phyloP scores from a whole-genome alignment of 148 eudicot genomes.

The Amaranthus palmeri region DNA sequence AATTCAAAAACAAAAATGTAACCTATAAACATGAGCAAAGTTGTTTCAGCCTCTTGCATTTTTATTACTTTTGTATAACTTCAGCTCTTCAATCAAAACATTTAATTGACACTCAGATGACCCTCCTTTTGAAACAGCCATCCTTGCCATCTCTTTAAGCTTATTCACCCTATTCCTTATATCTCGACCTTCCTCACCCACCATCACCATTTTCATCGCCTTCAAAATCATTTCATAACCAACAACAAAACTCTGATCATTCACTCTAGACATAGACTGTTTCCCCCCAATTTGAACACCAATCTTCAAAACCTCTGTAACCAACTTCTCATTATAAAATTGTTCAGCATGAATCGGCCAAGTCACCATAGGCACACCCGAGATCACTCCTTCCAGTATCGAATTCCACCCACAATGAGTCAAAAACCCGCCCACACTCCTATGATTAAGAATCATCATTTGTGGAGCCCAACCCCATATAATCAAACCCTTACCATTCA shows the following conservation, averaged over 20 bases:
- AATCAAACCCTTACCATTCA: slow-evolving; percentile 7
- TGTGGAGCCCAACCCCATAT: slow-evolving; percentile 29
- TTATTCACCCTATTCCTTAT: slow-evolving; percentile 26
- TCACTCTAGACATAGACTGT: slow-evolving; percentile 21
- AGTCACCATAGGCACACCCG: slow-evolving; percentile 20
- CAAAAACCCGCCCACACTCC: slow-evolving; percentile 16
- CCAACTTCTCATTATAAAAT: slow-evolving; percentile 22
- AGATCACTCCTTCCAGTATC: not conserved
- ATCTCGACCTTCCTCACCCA: slow-evolving; percentile 35
- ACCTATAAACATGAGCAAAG: too few relatives aligned
- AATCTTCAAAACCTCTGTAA: slow-evolving; percentile 11
- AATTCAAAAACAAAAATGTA: too few relatives aligned
- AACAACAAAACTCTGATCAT: slow-evolving; percentile 11
- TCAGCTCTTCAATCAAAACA: slow-evolving; percentile 34
- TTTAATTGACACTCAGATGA: slow-evolving; percentile 34
- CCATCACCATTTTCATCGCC: slow-evolving; percentile 30
- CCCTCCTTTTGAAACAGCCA: slow-evolving; percentile 39
- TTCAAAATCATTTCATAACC: slow-evolving; percentile 11
- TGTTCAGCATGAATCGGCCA: slow-evolving; percentile 23
- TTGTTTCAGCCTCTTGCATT: too few relatives aligned
- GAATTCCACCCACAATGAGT: slow-evolving; percentile 22
- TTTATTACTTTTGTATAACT: not conserved
- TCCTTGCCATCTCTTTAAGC: slow-evolving; percentile 32
- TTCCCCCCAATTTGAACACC: slow-evolving; percentile 36
- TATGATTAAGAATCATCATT: slow-evolving; percentile 10